These are phyloP conservation scores for Scutellaria barbata DNA, from an alignment of 257 asterid genomes.

Conservation along the genomic window DNA sequence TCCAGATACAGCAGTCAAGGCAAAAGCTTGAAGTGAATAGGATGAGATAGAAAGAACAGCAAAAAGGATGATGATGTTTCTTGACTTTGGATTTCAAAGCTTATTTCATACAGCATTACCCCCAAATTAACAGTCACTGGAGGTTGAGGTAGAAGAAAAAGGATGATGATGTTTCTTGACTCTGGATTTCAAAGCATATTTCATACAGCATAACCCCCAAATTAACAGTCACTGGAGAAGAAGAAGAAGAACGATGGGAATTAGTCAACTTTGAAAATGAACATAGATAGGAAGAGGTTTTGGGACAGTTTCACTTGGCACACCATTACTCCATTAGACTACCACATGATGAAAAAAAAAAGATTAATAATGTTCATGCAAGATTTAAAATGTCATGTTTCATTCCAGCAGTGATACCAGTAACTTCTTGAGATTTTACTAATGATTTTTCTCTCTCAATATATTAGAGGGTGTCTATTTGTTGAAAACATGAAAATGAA, in stretches of 20 bases:
- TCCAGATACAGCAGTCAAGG: constrained; percentile 23
- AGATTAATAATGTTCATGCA: neutral
- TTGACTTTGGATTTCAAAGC: neutral
- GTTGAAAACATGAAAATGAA: neutral
- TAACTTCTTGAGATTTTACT: neutral
- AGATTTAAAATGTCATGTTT: constrained; percentile 2
- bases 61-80: constrained; percentile 4
- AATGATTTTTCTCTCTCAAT: constrained; percentile 3
- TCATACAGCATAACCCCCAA: constrained; percentile 19
- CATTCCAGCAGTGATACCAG: neutral
- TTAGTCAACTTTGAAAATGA: neutral
- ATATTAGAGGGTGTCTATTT: neutral
- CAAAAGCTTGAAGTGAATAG: neutral
- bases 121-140: neutral
- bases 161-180: neutral
- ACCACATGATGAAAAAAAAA: constrained; percentile 2
- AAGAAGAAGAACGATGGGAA: neutral
- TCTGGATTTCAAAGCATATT: neutral
- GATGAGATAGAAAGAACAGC: neutral
- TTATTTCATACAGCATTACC: constrained; percentile 8
- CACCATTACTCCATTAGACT: neutral
- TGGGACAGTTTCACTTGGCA: constrained; percentile 20
- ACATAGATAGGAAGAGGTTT: constrained; percentile 7
- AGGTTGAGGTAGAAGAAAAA: constrained; percentile 18
- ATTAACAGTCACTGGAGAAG: neutral